Conservation (phyloP, 2,329 filamentous ascomycete species). For the Leptographium procerum region DNA sequence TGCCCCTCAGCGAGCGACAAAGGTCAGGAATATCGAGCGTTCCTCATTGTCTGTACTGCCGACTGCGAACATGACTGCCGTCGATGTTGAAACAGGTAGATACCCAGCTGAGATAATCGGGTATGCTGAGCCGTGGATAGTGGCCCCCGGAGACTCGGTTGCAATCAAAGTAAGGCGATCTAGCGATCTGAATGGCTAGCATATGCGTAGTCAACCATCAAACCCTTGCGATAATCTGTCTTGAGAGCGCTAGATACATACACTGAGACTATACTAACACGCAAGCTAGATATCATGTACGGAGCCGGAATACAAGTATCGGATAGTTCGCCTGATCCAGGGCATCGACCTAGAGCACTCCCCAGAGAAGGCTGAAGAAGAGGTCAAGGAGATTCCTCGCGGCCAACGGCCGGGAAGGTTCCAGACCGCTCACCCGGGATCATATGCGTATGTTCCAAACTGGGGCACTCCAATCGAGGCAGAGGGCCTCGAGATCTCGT, state of each 20-base stretch:
- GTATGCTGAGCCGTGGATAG: slow-evolving; percentile 5
- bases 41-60: too few relatives aligned
- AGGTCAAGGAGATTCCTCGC: not conserved
- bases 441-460: not conserved
- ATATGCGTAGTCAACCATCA: too few relatives aligned
- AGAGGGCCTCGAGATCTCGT: not conserved
- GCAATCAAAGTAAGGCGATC: slow-evolving; percentile 1
- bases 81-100: too few relatives aligned
- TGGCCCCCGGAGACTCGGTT: slow-evolving; percentile 1
- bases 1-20: too few relatives aligned
- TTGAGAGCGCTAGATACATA: too few relatives aligned
- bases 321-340: slow-evolving; percentile 2
- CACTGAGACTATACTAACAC: too few relatives aligned
- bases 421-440: not conserved
- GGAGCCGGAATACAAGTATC: slow-evolving; percentile 1
- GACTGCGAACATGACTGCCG: too few relatives aligned
- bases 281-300: slow-evolving; percentile 3
- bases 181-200: too few relatives aligned
- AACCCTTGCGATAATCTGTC: too few relatives aligned
- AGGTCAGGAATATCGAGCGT: too few relatives aligned
- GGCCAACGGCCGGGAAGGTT: not conserved
- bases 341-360: slow-evolving; percentile 1
- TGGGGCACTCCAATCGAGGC: not conserved
- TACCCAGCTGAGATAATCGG: slow-evolving; percentile 5
- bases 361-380: not conserved